Percentiles rank a stretch among this genome's conserved stretches.
Evolutionary conservation across 129 eudicot genomes (phyloP).

Genomic region (Helianthus tuberosus): DNA sequence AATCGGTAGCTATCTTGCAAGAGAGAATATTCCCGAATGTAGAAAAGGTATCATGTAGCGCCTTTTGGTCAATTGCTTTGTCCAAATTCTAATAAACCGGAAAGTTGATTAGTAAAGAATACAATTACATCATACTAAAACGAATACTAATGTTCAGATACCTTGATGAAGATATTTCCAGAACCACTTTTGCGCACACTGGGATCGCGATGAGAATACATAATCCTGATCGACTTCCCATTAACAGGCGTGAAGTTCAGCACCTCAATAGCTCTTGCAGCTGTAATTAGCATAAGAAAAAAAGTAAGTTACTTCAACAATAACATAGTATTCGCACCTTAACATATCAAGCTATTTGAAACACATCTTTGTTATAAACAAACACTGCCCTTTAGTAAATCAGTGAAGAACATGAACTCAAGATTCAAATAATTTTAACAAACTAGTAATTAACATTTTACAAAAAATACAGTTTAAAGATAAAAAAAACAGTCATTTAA

Average conservation of each 20-base stretch:
- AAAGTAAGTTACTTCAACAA: neutral
- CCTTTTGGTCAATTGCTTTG: slow-evolving; percentile 87
- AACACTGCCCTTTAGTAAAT: neutral
- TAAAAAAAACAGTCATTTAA: neutral
- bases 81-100: slow-evolving; percentile 55
- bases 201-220: slow-evolving; percentile 93
- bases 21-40: slow-evolving; percentile 82
- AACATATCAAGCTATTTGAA: neutral
- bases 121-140: neutral
- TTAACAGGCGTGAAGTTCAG: slow-evolving; percentile 87
- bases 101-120: too few species aligned
- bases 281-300: slow-evolving; percentile 42
- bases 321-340: neutral
- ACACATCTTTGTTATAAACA: neutral
- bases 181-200: slow-evolving; percentile 75
- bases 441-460: neutral
- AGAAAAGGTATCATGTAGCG: slow-evolving; percentile 81
- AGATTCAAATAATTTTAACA: neutral
- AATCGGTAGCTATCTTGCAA: slow-evolving; percentile 86
- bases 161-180: slow-evolving; percentile 93
- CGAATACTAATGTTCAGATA: slow-evolving; percentile 13
- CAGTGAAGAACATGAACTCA: neutral
- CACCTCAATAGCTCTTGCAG: slow-evolving; percentile 76
- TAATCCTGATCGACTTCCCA: slow-evolving; percentile 79
- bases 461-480: neutral